These are phyloP conservation scores for Paratinospora sagittata DNA, from an alignment of 164 flowering plant genomes.

Conservation along the genomic window DNA sequence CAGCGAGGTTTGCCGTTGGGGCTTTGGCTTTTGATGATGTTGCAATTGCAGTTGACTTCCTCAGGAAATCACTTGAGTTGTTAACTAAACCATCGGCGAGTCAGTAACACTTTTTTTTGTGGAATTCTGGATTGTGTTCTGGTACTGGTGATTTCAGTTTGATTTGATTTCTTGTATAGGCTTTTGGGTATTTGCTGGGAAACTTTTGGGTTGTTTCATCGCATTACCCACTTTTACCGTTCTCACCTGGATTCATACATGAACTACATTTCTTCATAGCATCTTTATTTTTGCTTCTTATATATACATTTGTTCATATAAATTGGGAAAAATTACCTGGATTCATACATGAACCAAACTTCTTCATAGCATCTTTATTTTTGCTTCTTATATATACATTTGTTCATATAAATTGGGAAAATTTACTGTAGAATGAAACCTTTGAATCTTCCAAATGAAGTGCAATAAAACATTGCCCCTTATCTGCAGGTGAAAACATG, in stretches of 20 bases:
- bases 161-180: slow-evolving; percentile 15
- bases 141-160: slow-evolving; percentile 1
- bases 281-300: background rate
- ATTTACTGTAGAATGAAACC: too few species aligned
- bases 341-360: too few species aligned
- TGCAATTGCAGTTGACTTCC: slow-evolving; percentile 65
- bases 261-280: background rate
- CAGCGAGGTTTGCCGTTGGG: slow-evolving; percentile 97
- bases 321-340: too few species aligned
- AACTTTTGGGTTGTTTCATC: slow-evolving; percentile 3
- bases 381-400: too few species aligned
- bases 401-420: too few species aligned
- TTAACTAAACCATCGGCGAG: slow-evolving; percentile 83
- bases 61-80: slow-evolving; percentile 75
- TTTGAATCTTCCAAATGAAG: too few species aligned
- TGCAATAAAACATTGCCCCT: too few species aligned
- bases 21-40: slow-evolving; percentile 99
- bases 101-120: slow-evolving; percentile 32
- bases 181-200: slow-evolving; percentile 6
- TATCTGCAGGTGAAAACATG: too few species aligned
- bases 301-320: too few species aligned
- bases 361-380: too few species aligned
- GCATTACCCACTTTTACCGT: background rate
- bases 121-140: slow-evolving; percentile 5
- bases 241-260: background rate